These are phyloP conservation scores for Neurospora sp. DNA, from an alignment of 495 filamentous ascomycete species.

Conservation along the genomic window DNA sequence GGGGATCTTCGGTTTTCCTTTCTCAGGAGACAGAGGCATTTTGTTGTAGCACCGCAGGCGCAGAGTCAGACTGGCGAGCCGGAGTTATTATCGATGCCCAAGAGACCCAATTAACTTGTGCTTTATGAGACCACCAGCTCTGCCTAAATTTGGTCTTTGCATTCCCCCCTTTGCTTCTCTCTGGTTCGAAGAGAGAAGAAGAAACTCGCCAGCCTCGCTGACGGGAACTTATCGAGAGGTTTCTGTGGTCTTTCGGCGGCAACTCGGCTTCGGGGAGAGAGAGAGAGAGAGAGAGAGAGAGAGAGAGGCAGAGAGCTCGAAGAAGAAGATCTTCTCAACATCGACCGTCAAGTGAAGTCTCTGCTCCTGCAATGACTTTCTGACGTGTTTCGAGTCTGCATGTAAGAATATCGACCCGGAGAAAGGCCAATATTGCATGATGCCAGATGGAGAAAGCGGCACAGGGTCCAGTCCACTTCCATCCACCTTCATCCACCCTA, in stretches of 20 bases:
- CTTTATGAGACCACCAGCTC: not conserved
- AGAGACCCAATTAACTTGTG: not conserved
- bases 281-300: not conserved
- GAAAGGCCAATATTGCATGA: not conserved
- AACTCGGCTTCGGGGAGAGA: not conserved
- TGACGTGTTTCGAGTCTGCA: not conserved
- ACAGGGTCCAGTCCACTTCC: not conserved
- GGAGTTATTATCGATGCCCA: not conserved
- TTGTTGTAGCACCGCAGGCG: not conserved
- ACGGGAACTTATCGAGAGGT: not conserved
- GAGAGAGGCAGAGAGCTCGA: not conserved
- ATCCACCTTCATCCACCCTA: too few relatives aligned
- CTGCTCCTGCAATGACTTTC: not conserved
- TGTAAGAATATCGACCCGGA: not conserved
- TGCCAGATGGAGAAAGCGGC: not conserved
- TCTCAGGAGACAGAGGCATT: not conserved
- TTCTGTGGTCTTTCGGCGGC: not conserved
- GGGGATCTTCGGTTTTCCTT: not conserved
- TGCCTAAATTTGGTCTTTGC: not conserved
- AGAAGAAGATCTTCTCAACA: not conserved
- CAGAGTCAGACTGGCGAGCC: not conserved
- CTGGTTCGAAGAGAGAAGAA: not conserved
- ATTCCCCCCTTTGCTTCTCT: not conserved
- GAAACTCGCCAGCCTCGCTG: not conserved
- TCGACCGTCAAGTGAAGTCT: not conserved